Percentiles rank a stretch among this genome's conserved stretches.
Evolutionary conservation across 148 eudicot species (phyloP).

Genomic region (Limonium bicolor): DNA sequence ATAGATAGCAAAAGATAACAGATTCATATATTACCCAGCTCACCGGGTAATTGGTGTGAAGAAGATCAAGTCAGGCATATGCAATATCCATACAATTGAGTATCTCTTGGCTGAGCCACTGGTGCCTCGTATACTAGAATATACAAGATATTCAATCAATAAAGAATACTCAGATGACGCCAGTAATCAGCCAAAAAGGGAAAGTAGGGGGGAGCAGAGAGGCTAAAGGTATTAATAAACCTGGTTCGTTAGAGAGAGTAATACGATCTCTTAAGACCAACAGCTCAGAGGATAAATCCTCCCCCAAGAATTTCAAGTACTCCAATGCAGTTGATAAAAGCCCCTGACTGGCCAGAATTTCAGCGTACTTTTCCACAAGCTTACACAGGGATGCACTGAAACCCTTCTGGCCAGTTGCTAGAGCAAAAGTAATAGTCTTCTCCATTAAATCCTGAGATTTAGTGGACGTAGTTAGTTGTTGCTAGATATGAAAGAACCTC

Average conservation of each 20-base stretch:
- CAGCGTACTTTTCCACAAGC: conserved; percentile 88
- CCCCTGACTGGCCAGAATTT: conserved; percentile 95
- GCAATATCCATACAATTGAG: conserved; percentile 10
- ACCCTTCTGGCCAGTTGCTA: conserved; percentile 83
- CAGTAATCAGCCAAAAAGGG: background rate
- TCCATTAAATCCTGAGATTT: conserved; percentile 86
- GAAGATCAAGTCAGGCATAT: conserved; percentile 24
- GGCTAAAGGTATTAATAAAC: conserved; percentile 12
- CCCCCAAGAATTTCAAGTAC: conserved; percentile 67
- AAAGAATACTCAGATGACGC: background rate
- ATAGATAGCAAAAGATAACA: no score
- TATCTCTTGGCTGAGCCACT: background rate
- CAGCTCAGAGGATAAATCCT: conserved; percentile 80
- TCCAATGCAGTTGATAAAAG: conserved; percentile 81
- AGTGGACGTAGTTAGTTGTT: no score
- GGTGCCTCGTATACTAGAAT: background rate
- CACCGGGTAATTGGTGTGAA: conserved; percentile 51
- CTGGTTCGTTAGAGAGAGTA: conserved; percentile 47
- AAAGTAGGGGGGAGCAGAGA: no score
- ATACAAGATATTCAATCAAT: background rate
- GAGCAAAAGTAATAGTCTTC: conserved; percentile 78
- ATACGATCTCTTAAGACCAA: conserved; percentile 69
- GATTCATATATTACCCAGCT: conserved; percentile 8
- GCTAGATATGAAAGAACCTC: no score
- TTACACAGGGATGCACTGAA: conserved; percentile 76